Percentiles rank a stretch among this genome's conserved stretches.
phyloP scores from a whole-genome alignment of 2,329 filamentous ascomycete genomes.

The Apiospora koreana region DNA sequence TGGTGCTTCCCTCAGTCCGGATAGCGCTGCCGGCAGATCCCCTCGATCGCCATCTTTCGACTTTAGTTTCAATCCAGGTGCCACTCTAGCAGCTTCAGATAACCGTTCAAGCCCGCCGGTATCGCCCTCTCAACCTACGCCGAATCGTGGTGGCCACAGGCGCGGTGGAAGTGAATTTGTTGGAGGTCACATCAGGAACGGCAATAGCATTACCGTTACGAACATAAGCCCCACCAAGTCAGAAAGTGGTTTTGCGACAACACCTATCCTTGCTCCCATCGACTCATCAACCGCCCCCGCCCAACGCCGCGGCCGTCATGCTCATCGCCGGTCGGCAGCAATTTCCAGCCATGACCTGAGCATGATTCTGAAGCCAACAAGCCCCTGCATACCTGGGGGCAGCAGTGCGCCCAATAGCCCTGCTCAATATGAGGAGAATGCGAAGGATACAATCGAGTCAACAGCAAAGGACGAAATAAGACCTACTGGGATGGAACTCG shows the following conservation, averaged over 20 bases:
- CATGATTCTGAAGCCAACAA: constrained; percentile 63
- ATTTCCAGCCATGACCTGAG: constrained; percentile 84
- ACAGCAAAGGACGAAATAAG: background rate
- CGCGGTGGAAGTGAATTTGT: constrained; percentile 87
- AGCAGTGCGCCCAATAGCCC: constrained; percentile 68
- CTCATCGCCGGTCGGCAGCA: constrained; percentile 78
- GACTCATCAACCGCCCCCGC: constrained; percentile 39
- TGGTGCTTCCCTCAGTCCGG: constrained; percentile 32
- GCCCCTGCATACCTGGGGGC: constrained; percentile 52
- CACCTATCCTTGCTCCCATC: constrained; percentile 55
- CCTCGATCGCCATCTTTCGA: constrained; percentile 29
- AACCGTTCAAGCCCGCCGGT: constrained; percentile 55
- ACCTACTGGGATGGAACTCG: background rate
- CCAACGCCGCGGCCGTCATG: constrained; percentile 64
- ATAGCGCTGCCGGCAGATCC: constrained; percentile 21
- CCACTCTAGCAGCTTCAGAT: constrained; percentile 27
- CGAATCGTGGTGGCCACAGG: constrained; percentile 72
- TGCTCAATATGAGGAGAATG: constrained; percentile 43
- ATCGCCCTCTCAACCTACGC: constrained; percentile 53
- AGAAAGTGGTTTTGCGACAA: constrained; percentile 56
- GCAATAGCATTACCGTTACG: constrained; percentile 61
- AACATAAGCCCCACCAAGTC: constrained; percentile 71
- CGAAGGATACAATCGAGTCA: constrained; percentile 19
- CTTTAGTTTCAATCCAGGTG: constrained; percentile 28
- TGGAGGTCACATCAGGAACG: constrained; percentile 66